Conservation (phyloP, 2,329 filamentous ascomycete genomes). For the Talaromyces sp. region DNA sequence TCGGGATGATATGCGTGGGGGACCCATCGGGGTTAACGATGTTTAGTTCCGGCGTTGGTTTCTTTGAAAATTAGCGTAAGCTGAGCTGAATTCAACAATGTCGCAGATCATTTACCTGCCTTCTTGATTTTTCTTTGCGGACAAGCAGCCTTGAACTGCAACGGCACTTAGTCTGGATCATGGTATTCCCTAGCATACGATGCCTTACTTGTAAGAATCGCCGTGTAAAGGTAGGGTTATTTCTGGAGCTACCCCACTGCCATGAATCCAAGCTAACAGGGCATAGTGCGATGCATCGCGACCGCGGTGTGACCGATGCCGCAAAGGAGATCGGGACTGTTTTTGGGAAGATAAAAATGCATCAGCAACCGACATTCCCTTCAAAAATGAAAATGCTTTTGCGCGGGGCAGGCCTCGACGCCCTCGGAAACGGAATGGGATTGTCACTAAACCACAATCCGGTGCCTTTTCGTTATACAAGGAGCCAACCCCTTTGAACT, state of each 20-base stretch:
- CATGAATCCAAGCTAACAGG: not conserved
- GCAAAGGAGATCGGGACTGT: slow-evolving; percentile 22
- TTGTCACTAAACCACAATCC: not conserved
- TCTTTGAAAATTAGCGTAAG: not conserved
- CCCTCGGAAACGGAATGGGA: slow-evolving; percentile 17
- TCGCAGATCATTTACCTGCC: not conserved
- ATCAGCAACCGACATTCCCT: slow-evolving; percentile 17
- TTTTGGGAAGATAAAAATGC: slow-evolving; percentile 19
- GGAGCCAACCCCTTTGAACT: not conserved
- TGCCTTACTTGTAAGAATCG: slow-evolving; percentile 24
- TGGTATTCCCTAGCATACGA: slow-evolving; percentile 18
- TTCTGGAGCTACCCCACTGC: not conserved
- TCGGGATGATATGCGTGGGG: not conserved
- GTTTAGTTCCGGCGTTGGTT: not conserved
- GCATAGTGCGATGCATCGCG: slow-evolving; percentile 21
- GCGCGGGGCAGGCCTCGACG: slow-evolving; percentile 23
- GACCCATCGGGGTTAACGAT: not conserved
- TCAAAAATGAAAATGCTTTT: slow-evolving; percentile 25
- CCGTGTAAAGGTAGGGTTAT: slow-evolving; percentile 20
- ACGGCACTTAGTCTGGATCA: not conserved
- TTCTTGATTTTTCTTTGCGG: not conserved
- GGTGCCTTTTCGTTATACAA: not conserved
- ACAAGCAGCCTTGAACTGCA: not conserved
- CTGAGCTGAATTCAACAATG: not conserved
- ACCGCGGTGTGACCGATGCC: slow-evolving; percentile 20